phyloP scores from a whole-genome alignment of 306 rosid species.

The Vigna reflexopilosa region DNA sequence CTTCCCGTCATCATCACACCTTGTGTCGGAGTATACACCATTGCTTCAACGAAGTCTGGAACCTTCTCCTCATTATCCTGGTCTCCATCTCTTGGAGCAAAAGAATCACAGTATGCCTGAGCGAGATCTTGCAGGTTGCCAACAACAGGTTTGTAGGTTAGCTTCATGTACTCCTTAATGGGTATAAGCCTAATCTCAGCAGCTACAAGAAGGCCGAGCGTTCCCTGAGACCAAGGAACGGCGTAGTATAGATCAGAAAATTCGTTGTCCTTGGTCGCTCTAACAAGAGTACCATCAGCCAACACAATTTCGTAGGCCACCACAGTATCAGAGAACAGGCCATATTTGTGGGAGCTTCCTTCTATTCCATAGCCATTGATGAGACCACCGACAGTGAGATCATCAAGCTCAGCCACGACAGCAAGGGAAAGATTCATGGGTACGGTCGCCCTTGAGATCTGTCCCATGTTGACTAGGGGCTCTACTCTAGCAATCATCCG shows the following conservation, averaged over 20 bases:
- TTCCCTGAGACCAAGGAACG: conserved; percentile 99
- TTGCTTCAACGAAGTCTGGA: conserved; percentile 94
- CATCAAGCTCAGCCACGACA: conserved; percentile 96
- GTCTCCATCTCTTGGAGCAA: conserved; percentile 90
- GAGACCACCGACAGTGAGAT: conserved; percentile 99
- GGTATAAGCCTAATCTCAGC: conserved; percentile 93
- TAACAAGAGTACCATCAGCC: conserved; percentile 93
- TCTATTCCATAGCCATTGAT: conserved; percentile 97
- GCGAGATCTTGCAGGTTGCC: conserved; percentile 85
- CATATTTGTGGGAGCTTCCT: conserved; percentile 96
- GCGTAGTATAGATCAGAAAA: conserved; percentile 84
- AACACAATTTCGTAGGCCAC: conserved; percentile 88
- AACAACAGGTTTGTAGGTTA: conserved; percentile 78
- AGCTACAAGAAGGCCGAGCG: conserved; percentile 92
- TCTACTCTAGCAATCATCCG: conserved; percentile 90
- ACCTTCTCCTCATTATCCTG: conserved; percentile 86
- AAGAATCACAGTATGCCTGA: conserved; percentile 81
- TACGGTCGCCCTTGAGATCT: conserved; percentile 81
- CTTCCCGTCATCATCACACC: conserved; percentile 93
- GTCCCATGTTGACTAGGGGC: conserved; percentile 99
- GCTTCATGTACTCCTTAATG: conserved; percentile 89
- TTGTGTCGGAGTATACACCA: conserved; percentile 72
- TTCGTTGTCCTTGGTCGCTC: conserved; percentile 91
- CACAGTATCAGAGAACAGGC: conserved; percentile 90
- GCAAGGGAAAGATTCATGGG: conserved; percentile 94